Conservation (phyloP, 2,329 filamentous ascomycete species). For the Pyrenochaeta sp. region DNA sequence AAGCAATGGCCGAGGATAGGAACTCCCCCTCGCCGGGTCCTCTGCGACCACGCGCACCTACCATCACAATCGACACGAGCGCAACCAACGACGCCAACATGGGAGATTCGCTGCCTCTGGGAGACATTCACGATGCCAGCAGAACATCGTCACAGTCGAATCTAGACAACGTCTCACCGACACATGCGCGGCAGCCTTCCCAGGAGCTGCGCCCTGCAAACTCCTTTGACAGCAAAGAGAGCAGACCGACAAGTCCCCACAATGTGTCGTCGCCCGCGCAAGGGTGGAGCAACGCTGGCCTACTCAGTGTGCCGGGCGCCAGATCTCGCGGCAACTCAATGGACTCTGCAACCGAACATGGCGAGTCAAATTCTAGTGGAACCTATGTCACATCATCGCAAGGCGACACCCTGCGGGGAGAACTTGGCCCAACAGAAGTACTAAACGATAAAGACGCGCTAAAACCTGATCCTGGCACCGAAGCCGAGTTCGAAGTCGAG, state of each 20-base stretch:
- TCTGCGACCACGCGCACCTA: conserved; percentile 54
- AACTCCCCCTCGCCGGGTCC: conserved; percentile 39
- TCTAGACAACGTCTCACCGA: conserved; percentile 35
- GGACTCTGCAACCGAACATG: conserved; percentile 66
- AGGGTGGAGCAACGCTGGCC: conserved; percentile 64
- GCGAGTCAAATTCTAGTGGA: conserved; percentile 63
- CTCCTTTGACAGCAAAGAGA: conserved; percentile 71
- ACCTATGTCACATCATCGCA: conserved; percentile 62
- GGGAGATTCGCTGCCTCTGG: conserved; percentile 44
- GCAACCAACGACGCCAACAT: conserved; percentile 48
- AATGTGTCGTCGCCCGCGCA: conserved; percentile 70
- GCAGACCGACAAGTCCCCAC: conserved; percentile 70
- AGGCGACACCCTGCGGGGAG: conserved; percentile 52
- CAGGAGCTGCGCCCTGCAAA: conserved; percentile 62
- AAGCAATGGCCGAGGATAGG: conserved; percentile 41
- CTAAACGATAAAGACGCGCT: conserved; percentile 73
- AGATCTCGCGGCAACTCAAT: conserved; percentile 71
- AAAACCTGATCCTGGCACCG: conserved; percentile 74
- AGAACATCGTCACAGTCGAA: conserved; percentile 30
- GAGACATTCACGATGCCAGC: conserved; percentile 39
- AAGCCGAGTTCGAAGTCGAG: conserved; percentile 73
- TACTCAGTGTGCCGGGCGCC: conserved; percentile 69
- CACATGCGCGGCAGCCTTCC: conserved; percentile 33
- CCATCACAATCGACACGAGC: conserved; percentile 62
- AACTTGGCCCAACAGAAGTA: conserved; percentile 58